Evolutionary conservation across 768 basidiomycete genomes (phyloP).

Genomic region (Boletellus emodensis): DNA sequence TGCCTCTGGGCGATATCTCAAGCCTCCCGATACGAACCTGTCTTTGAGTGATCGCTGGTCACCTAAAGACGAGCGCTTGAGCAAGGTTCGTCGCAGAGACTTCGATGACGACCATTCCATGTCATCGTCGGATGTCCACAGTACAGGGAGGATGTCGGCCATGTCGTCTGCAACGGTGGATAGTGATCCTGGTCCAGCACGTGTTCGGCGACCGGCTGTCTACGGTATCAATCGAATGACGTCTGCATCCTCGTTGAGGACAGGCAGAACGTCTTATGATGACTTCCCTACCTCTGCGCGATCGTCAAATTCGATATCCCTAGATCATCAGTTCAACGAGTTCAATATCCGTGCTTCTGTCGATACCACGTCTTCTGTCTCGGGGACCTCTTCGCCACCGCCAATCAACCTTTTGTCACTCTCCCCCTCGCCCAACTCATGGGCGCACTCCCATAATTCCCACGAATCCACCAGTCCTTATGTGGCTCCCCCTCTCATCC

Average conservation of each 20-base stretch:
- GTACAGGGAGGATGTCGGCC: conserved; percentile 66
- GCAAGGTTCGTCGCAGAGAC: conserved; percentile 78
- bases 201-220: conserved; percentile 58
- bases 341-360: conserved; percentile 70
- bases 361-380: conserved; percentile 51
- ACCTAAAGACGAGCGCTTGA: conserved; percentile 53
- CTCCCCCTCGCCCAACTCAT: conserved; percentile 59
- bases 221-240: conserved; percentile 72
- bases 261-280: conserved; percentile 55
- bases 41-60: conserved; percentile 45
- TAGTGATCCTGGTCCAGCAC: conserved; percentile 78
- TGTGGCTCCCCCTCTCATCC: conserved; percentile 34
- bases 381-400: conserved; percentile 69
- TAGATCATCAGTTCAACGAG: conserved; percentile 75
- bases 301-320: conserved; percentile 74
- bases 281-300: conserved; percentile 71
- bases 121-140: conserved; percentile 83
- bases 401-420: conserved; percentile 72
- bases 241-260: conserved; percentile 67
- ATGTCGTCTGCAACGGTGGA: conserved; percentile 83
- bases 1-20: conserved; percentile 55
- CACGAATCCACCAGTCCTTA: conserved; percentile 40
- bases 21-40: conserved; percentile 33
- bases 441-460: conserved; percentile 45
- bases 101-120: conserved; percentile 90